Evolutionary conservation across 768 basidiomycete species (phyloP).

Genomic region (Boletus subparvulus): DNA sequence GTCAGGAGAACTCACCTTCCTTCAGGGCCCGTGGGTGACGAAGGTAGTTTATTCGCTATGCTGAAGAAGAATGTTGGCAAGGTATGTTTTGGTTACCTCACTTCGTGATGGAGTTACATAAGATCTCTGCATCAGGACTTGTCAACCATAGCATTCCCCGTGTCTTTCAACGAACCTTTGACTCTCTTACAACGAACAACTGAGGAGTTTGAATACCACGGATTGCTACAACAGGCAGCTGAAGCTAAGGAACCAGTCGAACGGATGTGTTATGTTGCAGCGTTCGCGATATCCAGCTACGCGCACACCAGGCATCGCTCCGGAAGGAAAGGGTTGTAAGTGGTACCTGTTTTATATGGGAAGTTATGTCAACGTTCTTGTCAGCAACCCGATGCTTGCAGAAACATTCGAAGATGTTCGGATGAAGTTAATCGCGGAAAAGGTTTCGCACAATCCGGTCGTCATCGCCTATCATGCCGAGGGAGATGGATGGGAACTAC

Average conservation of each 20-base stretch:
- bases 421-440: conserved; percentile 83
- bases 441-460: conserved; percentile 82
- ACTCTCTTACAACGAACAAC: conserved; percentile 79
- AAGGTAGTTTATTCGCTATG: conserved; percentile 79
- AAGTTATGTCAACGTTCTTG: conserved; percentile 7
- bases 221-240: conserved; percentile 66
- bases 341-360: conserved; percentile 17
- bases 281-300: conserved; percentile 83
- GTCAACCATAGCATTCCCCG: conserved; percentile 80
- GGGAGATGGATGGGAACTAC: conserved; percentile 73
- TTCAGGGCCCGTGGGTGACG: conserved; percentile 60
- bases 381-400: conserved; percentile 84
- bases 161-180: conserved; percentile 87
- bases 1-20: conserved; percentile 59
- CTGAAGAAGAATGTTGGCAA: conserved; percentile 89
- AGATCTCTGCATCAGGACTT: conserved; percentile 54
- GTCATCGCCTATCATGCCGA: conserved; percentile 85
- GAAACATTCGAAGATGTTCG: conserved; percentile 86
- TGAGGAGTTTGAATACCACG: conserved; percentile 80
- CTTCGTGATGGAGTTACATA: background rate
- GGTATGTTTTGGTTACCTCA: conserved; percentile 38
- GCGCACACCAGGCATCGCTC: conserved; percentile 78
- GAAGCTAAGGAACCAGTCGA: conserved; percentile 56
- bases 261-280: conserved; percentile 74
- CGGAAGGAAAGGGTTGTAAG: conserved; percentile 86